Evolutionary conservation across 2,329 filamentous ascomycete species (phyloP), one percentile per base, ranked within the genome.

Genomic region (Beauveria rudraprayagi): DNA sequence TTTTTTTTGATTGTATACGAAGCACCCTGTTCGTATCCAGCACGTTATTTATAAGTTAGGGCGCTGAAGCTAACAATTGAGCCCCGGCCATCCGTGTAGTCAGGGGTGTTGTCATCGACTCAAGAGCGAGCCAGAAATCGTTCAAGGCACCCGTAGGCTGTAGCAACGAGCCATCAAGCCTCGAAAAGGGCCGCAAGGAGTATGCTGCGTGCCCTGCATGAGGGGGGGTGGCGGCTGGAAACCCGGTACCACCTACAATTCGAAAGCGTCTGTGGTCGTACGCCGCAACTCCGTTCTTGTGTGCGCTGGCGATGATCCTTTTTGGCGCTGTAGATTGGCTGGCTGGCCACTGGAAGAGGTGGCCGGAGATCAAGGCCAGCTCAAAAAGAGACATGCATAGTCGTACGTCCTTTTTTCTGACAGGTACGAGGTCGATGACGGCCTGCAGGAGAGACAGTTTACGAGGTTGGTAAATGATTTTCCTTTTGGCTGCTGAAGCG

Each of bases 221-320:
- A 22, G 26, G 16, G n/a, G 10, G 10, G 50, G 11, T n/a, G 22
- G 22, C 22, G 22, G 22, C 11, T 30, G 24, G 30, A 19, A 22
- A 24, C 30, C 50, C 4, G 50, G n/a, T 40, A 19, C 50, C 19
- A 34, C 30, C 26, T 3, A 5, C 26, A 16, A 19, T 28, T 11
- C 11, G 11, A 28, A 51, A 28, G 26, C 28, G 14, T 17, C 28
- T 19, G 26, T n/a, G n/a, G 11, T 37, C 9, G 28, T 57, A 43
- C 17, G 19, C 46, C 30, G 34, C 16, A 30, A 24, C 56, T 58
- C 56, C 56, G 34, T 37, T 37, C 46, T 47, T 54, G 28, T 37
- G 48, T 60, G 47, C 56, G 47, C 46, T 59, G 50, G 57, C 19
- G 57, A 54, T 60, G 57, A 60, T 53, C 48, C 40, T 52, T 50